Evolutionary conservation across 352 stramenopile genomes (phyloP), one percentile per base, ranked within the genome.

Genomic region (Phytophthora sp.): DNA sequence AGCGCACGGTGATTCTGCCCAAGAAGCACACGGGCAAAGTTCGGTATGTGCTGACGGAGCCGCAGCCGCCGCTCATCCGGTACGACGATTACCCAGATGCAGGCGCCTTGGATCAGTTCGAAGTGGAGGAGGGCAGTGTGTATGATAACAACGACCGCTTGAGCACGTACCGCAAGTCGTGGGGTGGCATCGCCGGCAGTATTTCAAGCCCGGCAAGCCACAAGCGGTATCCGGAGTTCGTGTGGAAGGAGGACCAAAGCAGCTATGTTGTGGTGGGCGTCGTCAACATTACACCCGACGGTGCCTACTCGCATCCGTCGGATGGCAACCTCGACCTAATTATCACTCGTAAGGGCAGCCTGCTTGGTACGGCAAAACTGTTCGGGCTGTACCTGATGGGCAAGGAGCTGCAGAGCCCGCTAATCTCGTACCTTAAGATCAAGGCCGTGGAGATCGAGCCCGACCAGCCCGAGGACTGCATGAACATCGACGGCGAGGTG

Each of bases 401-500:
- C 26, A 87, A 89, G 57, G 85, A 94, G 56, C 60, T 91, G 6
- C 59, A 91, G 64, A 92, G 83, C 35, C 49, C 68, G 12, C 55
- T 91, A 3, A 67, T 94, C 39, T 85, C 83, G 68, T 94, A 94
- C 69, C 59, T 86, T 23, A 94, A 94, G 57, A 64, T 92, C 30
- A 94, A 94, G 52, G 82, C 85, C 15, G 78, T 91, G 15, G 74
- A 86, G 39, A 79, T 94, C 32, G 65, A 86, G 31, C 77, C 82
- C 17, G 81, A 94, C 49, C 65, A 92, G 44, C 30, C 63, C 17
- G 61, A 68, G 5, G 79, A 91, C 59, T 79, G 78, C 61, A 89
- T 91, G 77, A 94, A 94, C 68, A 94, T 91, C 45, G 85, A 94
- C 56, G 85, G 85, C 24, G 85, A 94, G 66, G 83, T 91, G 50